phyloP scores from a whole-genome alignment of 179 eudicot genomes.

The Beta lomatogona region DNA sequence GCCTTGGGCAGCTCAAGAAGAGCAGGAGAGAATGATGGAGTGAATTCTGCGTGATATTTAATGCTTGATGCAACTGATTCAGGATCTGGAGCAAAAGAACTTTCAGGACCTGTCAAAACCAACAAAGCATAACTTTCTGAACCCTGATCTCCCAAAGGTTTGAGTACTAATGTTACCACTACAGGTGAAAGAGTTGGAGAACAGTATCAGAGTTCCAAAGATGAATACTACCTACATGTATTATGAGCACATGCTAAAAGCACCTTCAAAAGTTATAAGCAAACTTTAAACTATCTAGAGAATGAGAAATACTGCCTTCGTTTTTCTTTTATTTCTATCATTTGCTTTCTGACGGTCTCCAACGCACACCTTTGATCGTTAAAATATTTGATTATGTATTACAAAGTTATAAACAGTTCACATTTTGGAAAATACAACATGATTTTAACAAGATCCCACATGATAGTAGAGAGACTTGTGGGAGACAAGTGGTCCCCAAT shows the following conservation, averaged over 20 bases:
- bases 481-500: no score
- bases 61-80: slow-evolving; percentile 69
- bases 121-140: background rate
- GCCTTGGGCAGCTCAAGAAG: slow-evolving; percentile 76
- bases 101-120: slow-evolving; percentile 19
- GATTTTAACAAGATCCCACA: no score
- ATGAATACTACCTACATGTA: background rate
- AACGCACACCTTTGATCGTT: no score
- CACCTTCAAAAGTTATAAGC: background rate
- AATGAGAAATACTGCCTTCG: background rate
- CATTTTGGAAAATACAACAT: no score
- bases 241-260: background rate
- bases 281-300: background rate
- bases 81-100: slow-evolving; percentile 53
- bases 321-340: no score
- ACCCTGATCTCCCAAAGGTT: background rate
- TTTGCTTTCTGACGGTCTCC: no score
- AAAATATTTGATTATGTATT: no score
- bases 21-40: slow-evolving; percentile 78
- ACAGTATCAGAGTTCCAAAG: background rate
- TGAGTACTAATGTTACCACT: no score
- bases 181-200: background rate
- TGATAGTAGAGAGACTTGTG: no score
- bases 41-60: slow-evolving; percentile 82
- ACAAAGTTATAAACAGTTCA: no score